Evolutionary conservation across 1,284 basidiomycete species (phyloP).

Genomic region (Melampsora americana): DNA sequence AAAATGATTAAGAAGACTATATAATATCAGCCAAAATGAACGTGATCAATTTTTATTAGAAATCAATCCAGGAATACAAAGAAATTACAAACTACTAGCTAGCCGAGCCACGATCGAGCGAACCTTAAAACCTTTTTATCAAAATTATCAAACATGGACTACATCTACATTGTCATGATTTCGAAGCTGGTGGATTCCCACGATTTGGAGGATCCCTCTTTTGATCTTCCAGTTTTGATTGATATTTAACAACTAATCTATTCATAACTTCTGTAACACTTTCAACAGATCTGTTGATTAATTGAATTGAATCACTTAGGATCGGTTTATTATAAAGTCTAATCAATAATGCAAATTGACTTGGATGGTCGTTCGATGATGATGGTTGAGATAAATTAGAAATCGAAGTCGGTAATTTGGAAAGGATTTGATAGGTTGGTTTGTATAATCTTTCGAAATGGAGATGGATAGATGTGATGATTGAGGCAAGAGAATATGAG

Average conservation of each 20-base stretch:
- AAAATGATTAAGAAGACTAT: too few relatives aligned
- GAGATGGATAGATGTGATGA: slow-evolving; percentile 4
- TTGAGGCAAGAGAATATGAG: slow-evolving; percentile 15
- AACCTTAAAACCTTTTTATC: too few relatives aligned
- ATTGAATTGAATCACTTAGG: not conserved
- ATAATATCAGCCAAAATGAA: too few relatives aligned
- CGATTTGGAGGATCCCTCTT: not conserved
- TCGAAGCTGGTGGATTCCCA: too few relatives aligned
- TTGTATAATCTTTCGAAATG: slow-evolving; percentile 25
- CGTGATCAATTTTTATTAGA: too few relatives aligned
- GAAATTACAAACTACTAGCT: too few relatives aligned
- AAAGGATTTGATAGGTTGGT: slow-evolving; percentile 14
- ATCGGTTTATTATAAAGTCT: not conserved
- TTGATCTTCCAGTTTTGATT: not conserved
- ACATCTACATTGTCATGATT: too few relatives aligned
- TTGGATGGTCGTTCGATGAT: not conserved
- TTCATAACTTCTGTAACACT: slow-evolving; percentile 13
- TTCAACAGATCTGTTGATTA: slow-evolving; percentile 5
- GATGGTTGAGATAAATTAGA: not conserved
- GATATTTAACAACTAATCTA: too few relatives aligned
- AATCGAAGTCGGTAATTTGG: slow-evolving; percentile 10
- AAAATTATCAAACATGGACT: too few relatives aligned
- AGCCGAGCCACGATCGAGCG: too few relatives aligned
- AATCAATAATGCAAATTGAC: slow-evolving; percentile 14
- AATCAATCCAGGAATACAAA: too few relatives aligned